phyloP scores from a whole-genome alignment of 768 basidiomycete genomes.

The Suillus alpinus region DNA sequence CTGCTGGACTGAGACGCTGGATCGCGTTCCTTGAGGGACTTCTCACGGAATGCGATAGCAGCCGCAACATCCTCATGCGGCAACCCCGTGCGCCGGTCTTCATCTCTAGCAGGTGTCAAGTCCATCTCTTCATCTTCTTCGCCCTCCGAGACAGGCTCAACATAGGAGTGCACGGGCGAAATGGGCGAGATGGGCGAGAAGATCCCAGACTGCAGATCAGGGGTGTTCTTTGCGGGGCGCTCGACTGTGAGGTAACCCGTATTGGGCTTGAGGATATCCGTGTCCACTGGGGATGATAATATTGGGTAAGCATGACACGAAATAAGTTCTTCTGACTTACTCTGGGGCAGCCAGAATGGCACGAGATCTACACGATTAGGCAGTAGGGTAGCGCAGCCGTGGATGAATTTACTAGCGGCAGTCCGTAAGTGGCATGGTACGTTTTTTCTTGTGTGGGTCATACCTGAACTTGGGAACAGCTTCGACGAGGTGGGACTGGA shows the following conservation, averaged over 20 bases:
- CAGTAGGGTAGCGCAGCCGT: constrained; percentile 91
- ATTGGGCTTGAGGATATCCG: constrained; percentile 90
- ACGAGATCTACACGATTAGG: constrained; percentile 93
- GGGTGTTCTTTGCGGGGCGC: constrained; percentile 63
- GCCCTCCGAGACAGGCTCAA: constrained; percentile 92
- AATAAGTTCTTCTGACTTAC: constrained; percentile 36
- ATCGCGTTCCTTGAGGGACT: constrained; percentile 57
- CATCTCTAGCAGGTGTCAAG: constrained; percentile 70
- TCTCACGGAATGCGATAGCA: constrained; percentile 84
- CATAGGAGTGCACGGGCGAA: constrained; percentile 46
- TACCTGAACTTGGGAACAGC: constrained; percentile 97
- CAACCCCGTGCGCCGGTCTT: constrained; percentile 77
- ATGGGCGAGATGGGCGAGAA: constrained; percentile 23
- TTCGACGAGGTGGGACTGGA: constrained; percentile 92
- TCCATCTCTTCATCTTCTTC: constrained; percentile 84
- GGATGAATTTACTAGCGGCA: constrained; percentile 79
- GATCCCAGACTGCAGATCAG: constrained; percentile 40
- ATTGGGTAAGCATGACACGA: not conserved
- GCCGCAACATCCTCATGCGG: constrained; percentile 72
- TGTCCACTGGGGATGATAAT: constrained; percentile 64
- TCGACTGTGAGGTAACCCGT: constrained; percentile 76
- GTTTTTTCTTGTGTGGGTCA: constrained; percentile 13
- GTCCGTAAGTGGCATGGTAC: constrained; percentile 4
- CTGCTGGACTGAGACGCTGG: constrained; percentile 2
- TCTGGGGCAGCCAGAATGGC: constrained; percentile 98